Evolutionary conservation across 257 asterid genomes (phyloP), one percentile per base, ranked within the genome.

Genomic region (Przewalskia tangutica): DNA sequence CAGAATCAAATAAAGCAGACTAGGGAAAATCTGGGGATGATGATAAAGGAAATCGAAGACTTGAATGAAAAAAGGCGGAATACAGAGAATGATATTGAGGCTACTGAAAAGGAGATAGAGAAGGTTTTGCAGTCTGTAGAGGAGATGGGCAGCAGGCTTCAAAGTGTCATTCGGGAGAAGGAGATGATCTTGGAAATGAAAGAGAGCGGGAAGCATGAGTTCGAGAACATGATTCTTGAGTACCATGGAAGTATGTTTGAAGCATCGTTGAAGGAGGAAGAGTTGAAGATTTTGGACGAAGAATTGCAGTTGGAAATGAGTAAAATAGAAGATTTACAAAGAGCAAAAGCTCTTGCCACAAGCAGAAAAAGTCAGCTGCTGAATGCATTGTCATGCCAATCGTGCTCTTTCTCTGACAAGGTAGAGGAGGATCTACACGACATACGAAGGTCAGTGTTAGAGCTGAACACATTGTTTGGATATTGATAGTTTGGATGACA

Each of bases 261-360:
- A 83, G 89, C 89, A 13, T 90, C 80, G 7, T 8, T 90, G 81
- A 94, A 91, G 85, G 92, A 90, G 58, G 97, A 93, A 77, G 98
- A 93, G 84, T 70, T 71, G 84, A 88, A 86, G 84, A 78, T 90
- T 10, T 27, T 89, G 90, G 88, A 89, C 2, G 92, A 94, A 67
- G 97, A 94, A 81, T 2, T 95, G 83, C 58, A 62, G 0, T 53
- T 38, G 1, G 92, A 91, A 55, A 16, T 81, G 46, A 81, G 40
- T 7, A 84, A 85, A 56, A 56, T 90, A 5, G 92, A 86, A 76
- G 91, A 68, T 51, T 79, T 95, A 50, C 79, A 44, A 78, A 88
- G 77, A 34, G 87, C 44, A 4, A 92, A 88, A 82, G 87, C 60
- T 7, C 88, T 84, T 82, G 95, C 90, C 6, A 3, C 77, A 11